phyloP scores from a whole-genome alignment of 495 filamentous ascomycete species.

The Neurospora discreta region DNA sequence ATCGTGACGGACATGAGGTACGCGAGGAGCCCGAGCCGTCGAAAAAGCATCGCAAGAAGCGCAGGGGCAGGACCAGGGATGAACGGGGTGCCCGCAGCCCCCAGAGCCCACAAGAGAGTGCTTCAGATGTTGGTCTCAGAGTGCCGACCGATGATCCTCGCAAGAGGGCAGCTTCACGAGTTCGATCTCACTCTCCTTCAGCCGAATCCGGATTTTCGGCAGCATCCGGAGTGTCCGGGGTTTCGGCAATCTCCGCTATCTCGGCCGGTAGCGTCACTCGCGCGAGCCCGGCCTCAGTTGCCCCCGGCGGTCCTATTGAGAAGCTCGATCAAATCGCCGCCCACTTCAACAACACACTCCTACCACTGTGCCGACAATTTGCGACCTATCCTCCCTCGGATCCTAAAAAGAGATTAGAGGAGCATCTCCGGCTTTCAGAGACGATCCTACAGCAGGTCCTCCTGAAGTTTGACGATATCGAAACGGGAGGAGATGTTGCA shows the following conservation, averaged over 20 bases:
- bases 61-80: conserved; percentile 14
- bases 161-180: conserved; percentile 14
- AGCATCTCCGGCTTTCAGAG: conserved; percentile 73
- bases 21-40: conserved; percentile 1
- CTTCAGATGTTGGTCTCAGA: conserved; percentile 22
- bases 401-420: conserved; percentile 55
- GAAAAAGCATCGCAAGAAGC: conserved; percentile 14
- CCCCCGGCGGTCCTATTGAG: conserved; percentile 44
- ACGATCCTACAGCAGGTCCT: conserved; percentile 73
- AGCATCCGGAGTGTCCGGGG: background rate
- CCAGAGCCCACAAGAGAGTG: conserved; percentile 26
- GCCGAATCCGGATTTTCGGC: conserved; percentile 8
- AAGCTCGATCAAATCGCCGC: conserved; percentile 59
- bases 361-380: conserved; percentile 58
- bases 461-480: conserved; percentile 76
- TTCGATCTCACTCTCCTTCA: conserved; percentile 18
- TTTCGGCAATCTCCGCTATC: conserved; percentile 1
- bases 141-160: conserved; percentile 12
- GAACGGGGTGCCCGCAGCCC: conserved; percentile 5
- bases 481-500: conserved; percentile 54
- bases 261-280: conserved; percentile 7
- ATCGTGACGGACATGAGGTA: conserved; percentile 9
- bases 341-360: conserved; percentile 54
- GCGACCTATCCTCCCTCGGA: conserved; percentile 56
- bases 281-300: conserved; percentile 17